Percentiles rank a stretch among this genome's conserved stretches.
Evolutionary conservation across 2,329 filamentous ascomycete genomes (phyloP).

Genomic region (Podosphaera aphanis): DNA sequence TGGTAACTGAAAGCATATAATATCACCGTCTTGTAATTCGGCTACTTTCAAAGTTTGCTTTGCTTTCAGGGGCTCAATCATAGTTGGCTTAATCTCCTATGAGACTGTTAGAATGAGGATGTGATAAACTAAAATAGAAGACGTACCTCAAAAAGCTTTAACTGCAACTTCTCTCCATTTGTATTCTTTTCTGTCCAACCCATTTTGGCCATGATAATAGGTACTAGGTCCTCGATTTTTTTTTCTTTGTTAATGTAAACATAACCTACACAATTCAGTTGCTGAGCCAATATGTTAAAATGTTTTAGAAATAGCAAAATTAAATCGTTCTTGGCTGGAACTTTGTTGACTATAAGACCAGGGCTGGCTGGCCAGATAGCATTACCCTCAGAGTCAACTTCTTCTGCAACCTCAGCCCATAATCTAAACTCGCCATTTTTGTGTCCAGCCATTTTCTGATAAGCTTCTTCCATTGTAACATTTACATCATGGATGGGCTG

Average conservation of each 20-base stretch:
- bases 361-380: conserved; percentile 47
- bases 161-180: conserved; percentile 20
- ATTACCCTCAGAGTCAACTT: conserved; percentile 41
- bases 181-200: conserved; percentile 49
- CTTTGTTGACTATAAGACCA: conserved; percentile 27
- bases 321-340: conserved; percentile 32
- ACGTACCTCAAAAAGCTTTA: conserved; percentile 53
- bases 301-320: conserved; percentile 83
- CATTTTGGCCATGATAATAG: conserved; percentile 61
- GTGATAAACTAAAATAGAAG: neutral
- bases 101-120: neutral
- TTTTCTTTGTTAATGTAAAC: conserved; percentile 73
- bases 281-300: conserved; percentile 61
- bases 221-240: conserved; percentile 65
- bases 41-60: conserved; percentile 76
- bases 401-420: conserved; percentile 62
- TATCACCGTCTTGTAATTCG: conserved; percentile 91
- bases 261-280: conserved; percentile 53
- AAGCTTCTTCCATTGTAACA: conserved; percentile 56
- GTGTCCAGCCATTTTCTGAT: conserved; percentile 40
- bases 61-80: conserved; percentile 86
- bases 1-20: conserved; percentile 70
- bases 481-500: conserved; percentile 57
- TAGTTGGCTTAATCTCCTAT: conserved; percentile 82
- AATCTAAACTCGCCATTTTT: conserved; percentile 47